Conservation (phyloP, 164 flowering plant genomes). For the Berberis thunbergii region DNA sequence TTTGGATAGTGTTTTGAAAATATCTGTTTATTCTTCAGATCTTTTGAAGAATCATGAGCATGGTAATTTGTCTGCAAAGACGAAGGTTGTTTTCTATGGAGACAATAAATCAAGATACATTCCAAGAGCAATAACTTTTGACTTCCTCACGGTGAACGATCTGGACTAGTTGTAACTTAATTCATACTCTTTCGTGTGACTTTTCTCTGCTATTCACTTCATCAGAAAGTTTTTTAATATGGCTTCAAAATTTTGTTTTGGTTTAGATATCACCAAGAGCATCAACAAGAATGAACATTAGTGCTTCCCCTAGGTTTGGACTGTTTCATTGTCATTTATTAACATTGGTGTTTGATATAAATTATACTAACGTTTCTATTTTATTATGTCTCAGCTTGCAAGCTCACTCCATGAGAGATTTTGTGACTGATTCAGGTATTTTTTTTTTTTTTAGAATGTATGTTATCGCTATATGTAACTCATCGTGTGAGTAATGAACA, state of each 20-base stretch:
- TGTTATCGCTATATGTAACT: background rate
- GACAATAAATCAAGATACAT: slow-evolving; percentile 3
- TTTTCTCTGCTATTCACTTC: background rate
- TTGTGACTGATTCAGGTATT: slow-evolving; percentile 50
- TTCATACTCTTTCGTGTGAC: background rate
- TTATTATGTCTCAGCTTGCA: slow-evolving; percentile 28
- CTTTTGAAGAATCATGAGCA: slow-evolving; percentile 14
- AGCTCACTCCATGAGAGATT: slow-evolving; percentile 25
- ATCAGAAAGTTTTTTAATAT: no score
- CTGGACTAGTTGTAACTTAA: background rate
- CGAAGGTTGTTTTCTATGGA: slow-evolving; percentile 6
- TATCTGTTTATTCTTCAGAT: slow-evolving; percentile 15
- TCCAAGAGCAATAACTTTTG: slow-evolving; percentile 15
- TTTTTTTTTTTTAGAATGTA: background rate
- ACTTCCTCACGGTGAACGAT: slow-evolving; percentile 15
- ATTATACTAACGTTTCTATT: background rate
- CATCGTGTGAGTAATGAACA: background rate
- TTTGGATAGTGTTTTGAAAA: no score
- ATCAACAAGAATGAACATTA: no score
- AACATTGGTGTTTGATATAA: background rate
- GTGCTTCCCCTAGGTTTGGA: slow-evolving; percentile 1
- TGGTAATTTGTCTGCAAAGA: slow-evolving; percentile 17
- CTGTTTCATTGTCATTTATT: background rate
- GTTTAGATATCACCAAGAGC: no score
- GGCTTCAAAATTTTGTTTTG: no score